phyloP scores from a whole-genome alignment of 768 basidiomycete genomes.

The Calocybe indica region DNA sequence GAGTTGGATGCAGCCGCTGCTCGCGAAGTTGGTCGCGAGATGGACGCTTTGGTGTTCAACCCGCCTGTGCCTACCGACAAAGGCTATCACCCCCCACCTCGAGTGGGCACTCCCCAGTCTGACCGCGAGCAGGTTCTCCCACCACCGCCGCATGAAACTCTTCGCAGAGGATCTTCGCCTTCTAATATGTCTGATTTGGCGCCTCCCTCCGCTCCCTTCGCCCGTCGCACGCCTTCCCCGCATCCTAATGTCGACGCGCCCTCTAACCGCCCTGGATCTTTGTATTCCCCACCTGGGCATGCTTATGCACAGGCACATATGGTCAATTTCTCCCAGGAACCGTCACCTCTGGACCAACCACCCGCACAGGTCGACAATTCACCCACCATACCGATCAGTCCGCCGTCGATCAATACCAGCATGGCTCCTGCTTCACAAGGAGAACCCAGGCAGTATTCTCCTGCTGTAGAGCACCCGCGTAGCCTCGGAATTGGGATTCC shows the following conservation, averaged over 20 bases:
- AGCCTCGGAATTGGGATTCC: slow-evolving; percentile 12
- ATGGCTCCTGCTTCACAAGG: too few relatives aligned
- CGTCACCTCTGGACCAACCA: too few relatives aligned
- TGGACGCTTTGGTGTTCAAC: slow-evolving; percentile 45
- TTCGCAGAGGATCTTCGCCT: not conserved
- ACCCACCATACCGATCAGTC: too few relatives aligned
- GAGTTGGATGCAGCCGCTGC: slow-evolving; percentile 64
- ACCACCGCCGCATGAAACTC: slow-evolving; percentile 12
- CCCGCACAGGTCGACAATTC: too few relatives aligned
- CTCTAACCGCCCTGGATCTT: slow-evolving; percentile 11
- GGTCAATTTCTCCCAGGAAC: too few relatives aligned
- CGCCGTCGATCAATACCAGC: too few relatives aligned
- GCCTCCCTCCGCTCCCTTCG: slow-evolving; percentile 36
- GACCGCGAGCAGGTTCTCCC: slow-evolving; percentile 8
- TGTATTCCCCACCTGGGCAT: slow-evolving; percentile 10
- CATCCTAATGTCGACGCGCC: slow-evolving; percentile 25
- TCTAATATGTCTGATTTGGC: slow-evolving; percentile 12
- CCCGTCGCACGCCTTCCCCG: slow-evolving; percentile 32
- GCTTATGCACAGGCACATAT: too few relatives aligned
- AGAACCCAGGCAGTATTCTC: slow-evolving; percentile 24
- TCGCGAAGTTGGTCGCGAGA: slow-evolving; percentile 58
- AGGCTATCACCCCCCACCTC: slow-evolving; percentile 6
- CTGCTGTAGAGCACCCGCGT: slow-evolving; percentile 43
- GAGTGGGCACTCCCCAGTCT: slow-evolving; percentile 7
- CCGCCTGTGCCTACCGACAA: slow-evolving; percentile 13